Evolutionary conservation across 1,284 basidiomycete species (phyloP), one percentile per base, ranked within the genome.

Genomic region (Sporisorium reilianum): DNA sequence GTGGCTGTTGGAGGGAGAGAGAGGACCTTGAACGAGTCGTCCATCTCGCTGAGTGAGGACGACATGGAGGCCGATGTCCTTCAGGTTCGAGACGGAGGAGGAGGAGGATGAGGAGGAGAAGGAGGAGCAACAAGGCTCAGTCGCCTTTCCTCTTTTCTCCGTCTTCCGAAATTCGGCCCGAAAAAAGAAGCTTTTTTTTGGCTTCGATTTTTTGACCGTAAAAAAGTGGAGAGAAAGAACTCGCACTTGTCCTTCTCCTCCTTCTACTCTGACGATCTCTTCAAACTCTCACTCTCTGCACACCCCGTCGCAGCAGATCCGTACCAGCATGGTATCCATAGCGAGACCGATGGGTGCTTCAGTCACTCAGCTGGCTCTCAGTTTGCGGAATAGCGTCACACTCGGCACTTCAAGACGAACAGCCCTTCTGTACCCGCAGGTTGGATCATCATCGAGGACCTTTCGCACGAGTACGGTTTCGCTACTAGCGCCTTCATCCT

Each of bases 1-100:
- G 91, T 91, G 8, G 93, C 89, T 58, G 91, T 90, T 11, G 88
- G 74, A 3, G 87, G 86, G 28, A 96, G 76, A 1, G 88, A 89
- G 0, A 97, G 87, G 1, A 94, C 46, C 14, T 77, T 73, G 61
- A 84, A 84, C 57, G 59, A 64, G 34, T 71, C 67, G 44, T 64
- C 58, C 56, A 75, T 57, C 23, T 74, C 71, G 52, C 22, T 34
- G 25, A 51, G 23, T 14, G 55, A 55, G 22, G 62, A 55, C 42
- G 71, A 69, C 62, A 64, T 69, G 34, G 23, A 22, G 53, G 10
- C n/a, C 0, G 26, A 30, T 30, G 26, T n/a, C 18, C 46, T 16
- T 20, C 30, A 28, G 18, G 9, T 30, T 30, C 18, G 20, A 48
- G 46, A 30, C 30, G 26, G 46, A 48, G 46, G 18, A 11, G 26